Percentiles rank a stretch among this genome's conserved stretches.
Evolutionary conservation across 306 rosid species (phyloP).

Genomic region (Crotalaria pallida): DNA sequence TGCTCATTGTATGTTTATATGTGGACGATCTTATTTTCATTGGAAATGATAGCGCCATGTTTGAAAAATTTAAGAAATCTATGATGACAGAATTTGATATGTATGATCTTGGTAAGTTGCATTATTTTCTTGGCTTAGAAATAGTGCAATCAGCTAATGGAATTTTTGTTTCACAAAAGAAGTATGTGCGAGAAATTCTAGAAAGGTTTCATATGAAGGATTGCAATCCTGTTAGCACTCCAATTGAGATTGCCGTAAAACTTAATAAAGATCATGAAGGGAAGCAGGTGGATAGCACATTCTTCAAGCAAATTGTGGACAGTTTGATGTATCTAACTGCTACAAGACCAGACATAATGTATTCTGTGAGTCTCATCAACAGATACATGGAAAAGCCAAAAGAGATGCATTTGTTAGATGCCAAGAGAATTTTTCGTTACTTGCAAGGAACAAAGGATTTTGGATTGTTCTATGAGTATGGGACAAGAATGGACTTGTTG

Average conservation of each 20-base stretch:
- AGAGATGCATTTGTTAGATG: too few relatives aligned
- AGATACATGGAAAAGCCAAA: too few relatives aligned
- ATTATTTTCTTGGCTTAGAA: neutral
- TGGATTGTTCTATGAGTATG: too few relatives aligned
- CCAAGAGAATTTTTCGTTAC: too few relatives aligned
- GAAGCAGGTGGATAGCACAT: neutral
- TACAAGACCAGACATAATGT: too few relatives aligned
- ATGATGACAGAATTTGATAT: too few relatives aligned
- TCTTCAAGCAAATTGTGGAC: too few relatives aligned
- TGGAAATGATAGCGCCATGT: neutral
- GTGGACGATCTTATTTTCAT: neutral
- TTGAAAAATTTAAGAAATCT: neutral
- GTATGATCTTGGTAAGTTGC: too few relatives aligned
- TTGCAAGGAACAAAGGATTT: too few relatives aligned
- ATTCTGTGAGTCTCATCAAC: too few relatives aligned
- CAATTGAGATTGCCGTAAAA: neutral
- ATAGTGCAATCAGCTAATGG: neutral
- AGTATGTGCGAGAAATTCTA: neutral
- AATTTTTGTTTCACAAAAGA: neutral
- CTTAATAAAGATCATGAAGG: neutral
- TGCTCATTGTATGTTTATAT: neutral
- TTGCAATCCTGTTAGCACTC: neutral
- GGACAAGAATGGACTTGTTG: too few relatives aligned
- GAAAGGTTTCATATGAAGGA: conserved; percentile 1
- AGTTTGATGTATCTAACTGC: too few relatives aligned